Evolutionary conservation across 306 rosid genomes (phyloP), one percentile per base, ranked within the genome.

Genomic region (Myrica gale): DNA sequence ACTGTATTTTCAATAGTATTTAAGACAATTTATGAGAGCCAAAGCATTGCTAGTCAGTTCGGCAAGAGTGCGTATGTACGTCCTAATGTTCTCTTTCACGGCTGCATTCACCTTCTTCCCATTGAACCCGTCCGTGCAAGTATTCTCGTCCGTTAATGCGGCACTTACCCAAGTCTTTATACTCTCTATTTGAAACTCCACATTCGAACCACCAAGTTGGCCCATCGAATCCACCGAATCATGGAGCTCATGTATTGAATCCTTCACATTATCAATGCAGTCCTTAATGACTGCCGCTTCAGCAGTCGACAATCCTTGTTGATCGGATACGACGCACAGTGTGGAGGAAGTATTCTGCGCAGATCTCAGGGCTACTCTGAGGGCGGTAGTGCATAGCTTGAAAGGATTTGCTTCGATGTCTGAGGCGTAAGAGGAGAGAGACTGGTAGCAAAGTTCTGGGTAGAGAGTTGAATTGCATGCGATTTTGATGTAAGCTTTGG

Each of bases 21-120:
- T 41, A 65, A 74, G 61, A 75, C 78, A 26, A 69, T 83, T 88
- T 70, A 88, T 69, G 76, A 88, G 86, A 76, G 80, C 73, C 87
- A 88, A 74, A 43, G 89, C 81, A 67, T 88, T 88, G 63, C 89
- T 88, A 65, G 86, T 88, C 76, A 70, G 73, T 75, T 76, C 81
- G 12, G 74, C 75, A 44, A 77, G 81, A 45, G 47, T 78, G 72
- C 74, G 57, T 60, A 87, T 52, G 7, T 4, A 32, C 5, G 8
- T 74, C 9, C 79, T 79, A 4, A 87, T 77, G 7, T 73, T 58
- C 1, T 71, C 65, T 7, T 76, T 82, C 45, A 79, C 23, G 3
- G 43, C 23, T 7, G 43, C 54, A 47, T 82, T 78, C 65, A 84
- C 81, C 5, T 76, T 79, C 75, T 66, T 37, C 32, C 63, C 84